Conservation (phyloP, 2,329 filamentous ascomycete genomes). For the Talaromyces sp. region DNA sequence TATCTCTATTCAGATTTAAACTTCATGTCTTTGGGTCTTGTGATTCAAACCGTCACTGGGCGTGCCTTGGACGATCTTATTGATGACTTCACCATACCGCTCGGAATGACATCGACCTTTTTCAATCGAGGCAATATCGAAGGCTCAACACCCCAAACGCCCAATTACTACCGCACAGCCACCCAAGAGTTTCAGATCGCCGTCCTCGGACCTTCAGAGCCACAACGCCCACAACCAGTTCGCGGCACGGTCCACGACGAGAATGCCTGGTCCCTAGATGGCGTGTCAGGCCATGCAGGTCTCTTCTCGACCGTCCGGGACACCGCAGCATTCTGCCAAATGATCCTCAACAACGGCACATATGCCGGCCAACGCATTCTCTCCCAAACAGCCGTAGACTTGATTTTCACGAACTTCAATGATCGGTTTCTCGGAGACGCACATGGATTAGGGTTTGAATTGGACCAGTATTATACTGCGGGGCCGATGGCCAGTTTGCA, state of each 20-base stretch:
- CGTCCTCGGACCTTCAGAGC: constrained; percentile 29
- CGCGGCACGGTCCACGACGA: constrained; percentile 40
- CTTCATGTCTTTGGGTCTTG: constrained; percentile 32
- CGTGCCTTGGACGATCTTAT: constrained; percentile 27
- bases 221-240: constrained; percentile 36
- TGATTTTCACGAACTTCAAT: constrained; percentile 36
- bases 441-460: constrained; percentile 33
- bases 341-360: constrained; percentile 39
- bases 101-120: constrained; percentile 33
- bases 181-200: constrained; percentile 33
- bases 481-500: constrained; percentile 28
- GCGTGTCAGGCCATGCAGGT: constrained; percentile 37
- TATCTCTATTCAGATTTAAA: constrained; percentile 37
- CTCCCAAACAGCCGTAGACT: constrained; percentile 27
- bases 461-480: constrained; percentile 33
- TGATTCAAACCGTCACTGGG: constrained; percentile 30
- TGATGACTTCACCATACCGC: constrained; percentile 23
- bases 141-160: constrained; percentile 20
- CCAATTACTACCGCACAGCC: constrained; percentile 28
- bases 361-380: constrained; percentile 31
- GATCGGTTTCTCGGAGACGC: constrained; percentile 26
- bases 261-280: constrained; percentile 34
- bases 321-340: constrained; percentile 33
- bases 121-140: constrained; percentile 35
- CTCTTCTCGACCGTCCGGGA: constrained; percentile 35